phyloP scores from a whole-genome alignment of 2,329 filamentous ascomycete species.

The Pyricularia sp. region DNA sequence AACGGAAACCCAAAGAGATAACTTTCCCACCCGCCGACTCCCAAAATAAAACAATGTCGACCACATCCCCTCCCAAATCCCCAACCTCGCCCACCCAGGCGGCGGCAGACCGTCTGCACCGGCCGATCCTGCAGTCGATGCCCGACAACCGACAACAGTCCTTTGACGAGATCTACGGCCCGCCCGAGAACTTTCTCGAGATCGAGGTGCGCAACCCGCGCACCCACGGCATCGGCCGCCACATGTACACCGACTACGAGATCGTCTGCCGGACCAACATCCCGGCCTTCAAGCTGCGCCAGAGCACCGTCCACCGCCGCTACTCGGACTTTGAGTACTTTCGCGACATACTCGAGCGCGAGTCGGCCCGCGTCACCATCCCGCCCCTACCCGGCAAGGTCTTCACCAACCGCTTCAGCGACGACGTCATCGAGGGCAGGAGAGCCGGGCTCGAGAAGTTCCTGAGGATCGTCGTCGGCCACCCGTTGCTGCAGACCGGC shows the following conservation, averaged over 20 bases:
- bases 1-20: neutral
- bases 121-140: constrained; percentile 55
- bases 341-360: constrained; percentile 92
- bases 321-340: constrained; percentile 99
- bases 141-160: constrained; percentile 77
- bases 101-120: constrained; percentile 28
- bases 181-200: constrained; percentile 97
- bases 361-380: constrained; percentile 89
- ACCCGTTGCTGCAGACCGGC: constrained; percentile 92
- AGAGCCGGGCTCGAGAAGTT: constrained; percentile 90
- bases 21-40: too few species aligned
- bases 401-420: constrained; percentile 94
- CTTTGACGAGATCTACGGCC: constrained; percentile 98
- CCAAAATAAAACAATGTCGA: constrained; percentile 11
- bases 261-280: constrained; percentile 98
- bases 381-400: constrained; percentile 94
- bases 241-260: constrained; percentile 99
- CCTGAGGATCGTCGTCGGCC: constrained; percentile 92
- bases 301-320: constrained; percentile 78
- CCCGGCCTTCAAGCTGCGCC: constrained; percentile 92
- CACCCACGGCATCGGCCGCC: constrained; percentile 86
- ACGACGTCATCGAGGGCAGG: constrained; percentile 94
- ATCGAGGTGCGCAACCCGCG: constrained; percentile 94
- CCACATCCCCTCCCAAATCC: constrained; percentile 44
- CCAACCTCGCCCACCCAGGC: constrained; percentile 28